Conservation (phyloP, 805 yeast species). For the Naumovozyma dairenensis region DNA sequence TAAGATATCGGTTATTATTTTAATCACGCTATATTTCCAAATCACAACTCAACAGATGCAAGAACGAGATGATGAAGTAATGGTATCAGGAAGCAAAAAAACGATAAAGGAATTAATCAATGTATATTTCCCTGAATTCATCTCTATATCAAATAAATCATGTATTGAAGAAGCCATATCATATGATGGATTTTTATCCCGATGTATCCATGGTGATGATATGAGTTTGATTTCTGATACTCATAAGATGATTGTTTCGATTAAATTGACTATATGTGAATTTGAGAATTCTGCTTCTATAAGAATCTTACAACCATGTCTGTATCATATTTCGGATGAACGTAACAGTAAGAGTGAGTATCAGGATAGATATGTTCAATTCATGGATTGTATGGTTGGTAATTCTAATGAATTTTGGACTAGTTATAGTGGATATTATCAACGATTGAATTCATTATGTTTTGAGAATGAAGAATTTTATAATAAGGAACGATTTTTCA, state of each 20-base stretch:
- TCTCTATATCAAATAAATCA: constrained; percentile 17
- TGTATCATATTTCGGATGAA: too few species aligned
- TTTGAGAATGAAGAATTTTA: constrained; percentile 41
- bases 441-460: constrained; percentile 45
- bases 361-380: too few species aligned
- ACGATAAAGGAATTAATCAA: too few species aligned
- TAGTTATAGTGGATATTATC: constrained; percentile 55
- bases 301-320: too few species aligned
- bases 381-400: constrained; percentile 36
- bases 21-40: too few species aligned
- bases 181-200: constrained; percentile 31
- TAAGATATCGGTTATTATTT: too few species aligned
- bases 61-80: too few species aligned
- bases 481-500: constrained; percentile 41
- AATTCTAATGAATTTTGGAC: constrained; percentile 60
- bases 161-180: constrained; percentile 36
- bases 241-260: constrained; percentile 33
- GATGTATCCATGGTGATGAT: constrained; percentile 35
- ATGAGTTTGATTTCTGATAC: constrained; percentile 31
- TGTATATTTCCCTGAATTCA: constrained; percentile 9
- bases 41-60: too few species aligned
- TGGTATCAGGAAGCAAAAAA: too few species aligned
- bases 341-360: too few species aligned
- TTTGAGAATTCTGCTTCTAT: constrained; percentile 38
- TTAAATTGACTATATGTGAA: constrained; percentile 45